Evolutionary conservation across 2,329 filamentous ascomycete species (phyloP), one percentile per base, ranked within the genome.

Genomic region (Fusarium pininemorale): DNA sequence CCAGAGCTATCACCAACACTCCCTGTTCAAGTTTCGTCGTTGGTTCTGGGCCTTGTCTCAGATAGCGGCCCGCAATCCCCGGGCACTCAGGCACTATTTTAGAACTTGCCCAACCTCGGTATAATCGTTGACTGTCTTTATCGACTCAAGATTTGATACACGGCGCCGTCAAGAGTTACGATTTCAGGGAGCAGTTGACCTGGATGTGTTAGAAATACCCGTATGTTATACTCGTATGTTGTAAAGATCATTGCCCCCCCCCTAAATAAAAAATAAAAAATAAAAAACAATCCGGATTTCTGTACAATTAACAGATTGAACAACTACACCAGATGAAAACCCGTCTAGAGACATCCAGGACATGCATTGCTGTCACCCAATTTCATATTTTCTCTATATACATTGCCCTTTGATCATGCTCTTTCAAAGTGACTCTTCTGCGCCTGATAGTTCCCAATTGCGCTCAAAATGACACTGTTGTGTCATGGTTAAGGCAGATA

Each of bases 351-450:
- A 59, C 44, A 55, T 60, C 41, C 28, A 32, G 37, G 20, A 35
- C 11, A 53, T 53, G 26, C 48, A 26, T 70, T 39, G 38, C 44
- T 55, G 28, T 64, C 53, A 73, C 61, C 47, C 57, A 47, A 55
- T 55, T 62, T 74, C 66, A 75, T 50, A 39, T 69, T 76, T 73
- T 66, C 71, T 65, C 63, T 70, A 70, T 77, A 73, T 77, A 75
- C 63, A 35, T 67, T 65, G 57, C 71, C 63, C 70, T 74, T 67
- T 62, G 41, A 72, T 72, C 65, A 62, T 42, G 60, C 63, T 75
- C 42, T 62, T 51, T 47, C 38, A 58, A 37, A 66, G 56, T 69
- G 42, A 63, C 63, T 66, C 54, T 48, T 57, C 39, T 60, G 69
- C 60, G 63, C 50, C 39, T 62, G 65, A 75, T 65, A 70, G 53